These are phyloP conservation scores for Syncephalastrum racemosum DNA, from an alignment of 371 early-diverging fungal genomes.

Conservation along the genomic window DNA sequence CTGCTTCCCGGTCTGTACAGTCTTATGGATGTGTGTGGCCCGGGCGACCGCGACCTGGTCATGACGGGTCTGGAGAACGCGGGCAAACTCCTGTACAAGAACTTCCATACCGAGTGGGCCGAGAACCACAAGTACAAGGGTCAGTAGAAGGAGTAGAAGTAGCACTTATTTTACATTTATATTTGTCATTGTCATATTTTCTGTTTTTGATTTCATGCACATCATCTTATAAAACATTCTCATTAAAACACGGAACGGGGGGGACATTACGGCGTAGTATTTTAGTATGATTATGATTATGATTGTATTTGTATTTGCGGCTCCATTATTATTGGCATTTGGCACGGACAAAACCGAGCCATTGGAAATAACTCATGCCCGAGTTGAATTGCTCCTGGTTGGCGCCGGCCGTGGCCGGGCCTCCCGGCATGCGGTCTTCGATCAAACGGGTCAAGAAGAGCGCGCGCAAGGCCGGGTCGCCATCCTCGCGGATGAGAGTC, in stretches of 20 bases:
- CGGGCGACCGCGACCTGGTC: constrained; percentile 66
- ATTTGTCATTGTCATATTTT: constrained; percentile 4
- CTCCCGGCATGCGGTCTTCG: constrained; percentile 68
- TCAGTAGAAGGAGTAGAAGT: constrained; percentile 29
- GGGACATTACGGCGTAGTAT: too few species aligned
- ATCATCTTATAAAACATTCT: too few species aligned
- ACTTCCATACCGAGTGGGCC: constrained; percentile 56
- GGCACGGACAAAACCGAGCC: constrained; percentile 47
- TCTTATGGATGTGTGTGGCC: constrained; percentile 69
- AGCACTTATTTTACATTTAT: not conserved
- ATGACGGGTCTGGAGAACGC: constrained; percentile 62
- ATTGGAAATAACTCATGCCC: constrained; percentile 81
- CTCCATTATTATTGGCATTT: constrained; percentile 24
- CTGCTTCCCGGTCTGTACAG: constrained; percentile 66
- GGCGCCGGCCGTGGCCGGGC: constrained; percentile 41
- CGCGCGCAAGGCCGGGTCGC: constrained; percentile 77
- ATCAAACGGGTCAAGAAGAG: constrained; percentile 85
- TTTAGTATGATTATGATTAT: not conserved
- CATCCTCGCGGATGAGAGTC: constrained; percentile 90
- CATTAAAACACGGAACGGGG: too few species aligned
- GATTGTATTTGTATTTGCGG: constrained; percentile 3
- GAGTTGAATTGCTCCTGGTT: constrained; percentile 52
- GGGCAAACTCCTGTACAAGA: constrained; percentile 58
- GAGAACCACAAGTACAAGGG: constrained; percentile 65
- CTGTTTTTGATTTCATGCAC: not conserved